These are phyloP conservation scores for Desmodesmus armatus DNA, from an alignment of 139 green algal species.

Conservation along the genomic window DNA sequence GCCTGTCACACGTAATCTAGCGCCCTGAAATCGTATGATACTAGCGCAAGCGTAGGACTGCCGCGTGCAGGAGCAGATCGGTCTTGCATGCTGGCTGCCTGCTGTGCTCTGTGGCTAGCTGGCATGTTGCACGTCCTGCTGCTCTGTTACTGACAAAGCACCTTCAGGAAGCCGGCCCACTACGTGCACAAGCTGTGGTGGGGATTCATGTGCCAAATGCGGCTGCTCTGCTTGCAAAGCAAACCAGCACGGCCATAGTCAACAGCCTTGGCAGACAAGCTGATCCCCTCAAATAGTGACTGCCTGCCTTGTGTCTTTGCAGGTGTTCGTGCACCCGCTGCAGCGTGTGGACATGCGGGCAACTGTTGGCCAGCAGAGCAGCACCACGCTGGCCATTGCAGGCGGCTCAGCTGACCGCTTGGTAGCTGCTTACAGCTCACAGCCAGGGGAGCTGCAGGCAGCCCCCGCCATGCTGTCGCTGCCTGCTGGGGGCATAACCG, in stretches of 20 bases:
- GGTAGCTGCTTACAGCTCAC: constrained; percentile 62
- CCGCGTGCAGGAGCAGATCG: too few species aligned
- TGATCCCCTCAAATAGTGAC: background rate
- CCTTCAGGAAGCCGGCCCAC: too few species aligned
- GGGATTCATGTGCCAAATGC: background rate
- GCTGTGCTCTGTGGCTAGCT: too few species aligned
- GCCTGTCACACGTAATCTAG: too few species aligned
- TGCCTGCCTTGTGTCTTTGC: background rate
- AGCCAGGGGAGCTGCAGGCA: constrained; percentile 72
- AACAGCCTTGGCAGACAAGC: background rate
- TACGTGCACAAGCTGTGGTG: too few species aligned
- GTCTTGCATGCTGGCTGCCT: too few species aligned
- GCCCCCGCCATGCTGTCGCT: background rate
- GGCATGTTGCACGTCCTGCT: too few species aligned
- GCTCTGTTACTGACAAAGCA: too few species aligned
- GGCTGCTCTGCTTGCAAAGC: background rate
- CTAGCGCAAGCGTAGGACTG: too few species aligned
- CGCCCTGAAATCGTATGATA: too few species aligned
- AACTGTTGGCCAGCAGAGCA: constrained; percentile 67
- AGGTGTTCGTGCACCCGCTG: constrained; percentile 70
- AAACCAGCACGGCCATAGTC: background rate
- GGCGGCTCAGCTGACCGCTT: constrained; percentile 54
- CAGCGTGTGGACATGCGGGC: constrained; percentile 72
- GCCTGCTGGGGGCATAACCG: background rate
- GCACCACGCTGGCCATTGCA: constrained; percentile 59